These are phyloP conservation scores for Styphnolobium japonicum DNA, from an alignment of 306 rosid species.

Conservation along the genomic window DNA sequence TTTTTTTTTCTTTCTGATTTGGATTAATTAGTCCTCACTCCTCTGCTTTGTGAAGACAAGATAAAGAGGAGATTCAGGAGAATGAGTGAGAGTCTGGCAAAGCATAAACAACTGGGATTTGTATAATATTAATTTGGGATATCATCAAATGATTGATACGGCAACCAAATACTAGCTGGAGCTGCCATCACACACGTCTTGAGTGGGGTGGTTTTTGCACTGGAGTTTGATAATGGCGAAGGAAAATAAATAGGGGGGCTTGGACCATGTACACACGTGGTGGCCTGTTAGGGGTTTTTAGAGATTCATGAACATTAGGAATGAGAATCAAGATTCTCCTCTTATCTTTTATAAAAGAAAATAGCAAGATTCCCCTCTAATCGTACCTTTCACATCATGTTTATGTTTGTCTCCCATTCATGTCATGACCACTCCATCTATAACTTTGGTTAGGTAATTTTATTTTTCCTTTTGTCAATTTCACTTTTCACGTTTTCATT, in stretches of 20 bases:
- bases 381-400: too few relatives aligned
- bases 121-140: not conserved
- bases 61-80: not conserved
- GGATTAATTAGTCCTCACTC: not conserved
- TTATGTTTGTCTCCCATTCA: too few relatives aligned
- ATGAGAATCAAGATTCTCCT: not conserved
- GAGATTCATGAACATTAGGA: not conserved
- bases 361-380: too few relatives aligned
- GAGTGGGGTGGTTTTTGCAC: not conserved
- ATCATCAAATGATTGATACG: not conserved
- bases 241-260: not conserved
- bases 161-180: not conserved
- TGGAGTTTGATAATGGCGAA: not conserved
- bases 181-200: not conserved
- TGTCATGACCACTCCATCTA: too few relatives aligned
- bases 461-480: too few relatives aligned
- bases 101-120: not conserved
- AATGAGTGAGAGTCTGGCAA: not conserved
- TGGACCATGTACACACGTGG: not conserved
- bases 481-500: too few relatives aligned
- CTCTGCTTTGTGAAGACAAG: not conserved
- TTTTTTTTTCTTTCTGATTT: too few relatives aligned
- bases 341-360: too few relatives aligned
- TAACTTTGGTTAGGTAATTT: too few relatives aligned
- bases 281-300: not conserved